Evolutionary conservation across 495 filamentous ascomycete species (phyloP).

Genomic region (Hypoxylon intermedium): DNA sequence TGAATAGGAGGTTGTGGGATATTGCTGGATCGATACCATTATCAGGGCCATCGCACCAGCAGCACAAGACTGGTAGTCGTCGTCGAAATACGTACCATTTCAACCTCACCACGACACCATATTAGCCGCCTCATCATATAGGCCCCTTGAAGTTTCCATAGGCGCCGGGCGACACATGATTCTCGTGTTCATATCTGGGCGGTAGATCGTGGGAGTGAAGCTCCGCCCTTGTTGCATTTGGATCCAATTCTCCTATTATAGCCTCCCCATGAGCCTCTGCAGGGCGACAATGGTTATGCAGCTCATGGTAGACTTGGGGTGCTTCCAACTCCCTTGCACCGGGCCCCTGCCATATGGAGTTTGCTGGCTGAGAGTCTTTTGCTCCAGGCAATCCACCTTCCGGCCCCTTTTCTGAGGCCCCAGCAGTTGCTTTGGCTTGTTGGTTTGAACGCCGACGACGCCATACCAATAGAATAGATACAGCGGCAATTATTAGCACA

Average conservation of each 20-base stretch:
- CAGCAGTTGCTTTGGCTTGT: not conserved
- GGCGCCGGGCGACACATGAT: slow-evolving; percentile 4
- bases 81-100: too few species aligned
- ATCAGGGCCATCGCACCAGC: too few species aligned
- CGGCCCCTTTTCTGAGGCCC: slow-evolving; percentile 5
- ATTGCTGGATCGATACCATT: too few species aligned
- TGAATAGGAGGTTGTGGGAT: too few species aligned
- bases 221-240: slow-evolving; percentile 3
- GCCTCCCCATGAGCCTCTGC: slow-evolving; percentile 21
- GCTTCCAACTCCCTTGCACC: slow-evolving; percentile 17
- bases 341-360: slow-evolving; percentile 27
- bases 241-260: slow-evolving; percentile 22
- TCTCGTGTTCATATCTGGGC: slow-evolving; percentile 16
- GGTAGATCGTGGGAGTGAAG: slow-evolving; percentile 28
- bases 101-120: too few species aligned
- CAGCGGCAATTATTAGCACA: slow-evolving; percentile 8
- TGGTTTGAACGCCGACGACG: slow-evolving; percentile 11
- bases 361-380: not conserved
- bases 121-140: slow-evolving; percentile 7
- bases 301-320: slow-evolving; percentile 22
- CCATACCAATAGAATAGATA: slow-evolving; percentile 16
- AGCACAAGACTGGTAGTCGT: too few species aligned
- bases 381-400: not conserved
- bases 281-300: slow-evolving; percentile 9
- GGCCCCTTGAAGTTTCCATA: slow-evolving; percentile 29